Evolutionary conservation across 1,284 basidiomycete species (phyloP).

Genomic region (Phlebopus sp.): DNA sequence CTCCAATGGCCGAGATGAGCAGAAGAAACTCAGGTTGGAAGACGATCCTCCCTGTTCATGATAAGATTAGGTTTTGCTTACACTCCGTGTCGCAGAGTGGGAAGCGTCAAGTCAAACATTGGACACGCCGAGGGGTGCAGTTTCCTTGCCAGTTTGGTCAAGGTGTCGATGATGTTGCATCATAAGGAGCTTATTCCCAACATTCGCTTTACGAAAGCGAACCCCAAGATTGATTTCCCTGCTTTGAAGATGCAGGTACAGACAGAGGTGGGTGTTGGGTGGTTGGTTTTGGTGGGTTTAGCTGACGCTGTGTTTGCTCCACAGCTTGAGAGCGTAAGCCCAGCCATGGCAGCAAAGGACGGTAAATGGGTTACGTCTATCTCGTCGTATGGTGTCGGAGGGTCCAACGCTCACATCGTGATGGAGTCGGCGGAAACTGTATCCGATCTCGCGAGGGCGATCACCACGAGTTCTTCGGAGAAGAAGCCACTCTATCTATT

Average conservation of each 20-base stretch:
- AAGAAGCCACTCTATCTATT: slow-evolving; percentile 22
- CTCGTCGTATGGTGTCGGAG: slow-evolving; percentile 29
- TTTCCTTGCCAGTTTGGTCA: slow-evolving; percentile 29
- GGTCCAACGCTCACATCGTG: slow-evolving; percentile 29
- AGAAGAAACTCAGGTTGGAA: slow-evolving; percentile 21
- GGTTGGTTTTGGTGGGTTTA: not conserved
- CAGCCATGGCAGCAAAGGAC: slow-evolving; percentile 24
- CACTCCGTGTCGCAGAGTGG: slow-evolving; percentile 19
- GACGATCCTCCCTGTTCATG: no score
- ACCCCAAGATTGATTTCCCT: slow-evolving; percentile 26
- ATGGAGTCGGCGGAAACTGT: slow-evolving; percentile 20
- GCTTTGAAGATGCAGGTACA: slow-evolving; percentile 26
- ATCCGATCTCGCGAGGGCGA: slow-evolving; percentile 8
- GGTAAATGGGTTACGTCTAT: slow-evolving; percentile 28
- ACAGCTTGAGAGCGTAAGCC: slow-evolving; percentile 20
- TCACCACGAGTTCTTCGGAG: not conserved
- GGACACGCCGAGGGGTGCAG: slow-evolving; percentile 31
- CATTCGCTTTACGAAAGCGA: slow-evolving; percentile 26
- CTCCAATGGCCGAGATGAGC: slow-evolving; percentile 21
- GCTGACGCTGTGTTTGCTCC: slow-evolving; percentile 1
- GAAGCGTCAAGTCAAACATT: slow-evolving; percentile 32
- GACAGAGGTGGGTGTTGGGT: slow-evolving; percentile 15
- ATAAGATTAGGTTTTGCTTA: not conserved
- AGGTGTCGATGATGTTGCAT: slow-evolving; percentile 29
- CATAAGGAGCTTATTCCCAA: slow-evolving; percentile 28